Base-by-base conservation (phyloP, 179 eudicot species). In the Gypsophila paniculata region DNA sequence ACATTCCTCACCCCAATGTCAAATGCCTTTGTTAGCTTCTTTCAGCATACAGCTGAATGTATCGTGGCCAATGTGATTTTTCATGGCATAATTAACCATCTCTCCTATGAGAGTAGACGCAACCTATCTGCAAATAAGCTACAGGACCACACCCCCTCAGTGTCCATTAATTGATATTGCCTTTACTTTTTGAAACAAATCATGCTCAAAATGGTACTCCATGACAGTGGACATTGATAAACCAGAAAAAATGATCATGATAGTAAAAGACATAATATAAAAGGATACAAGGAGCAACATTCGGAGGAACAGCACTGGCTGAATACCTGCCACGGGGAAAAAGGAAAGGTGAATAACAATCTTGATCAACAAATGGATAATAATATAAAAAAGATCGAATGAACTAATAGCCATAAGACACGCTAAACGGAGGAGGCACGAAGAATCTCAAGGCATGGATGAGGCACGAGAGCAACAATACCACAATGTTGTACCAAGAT, bases 221-320 rank as follows among this genome's bases (percentile, higher is more conserved):
- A 32, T 23, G 34, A 65, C 29, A 42, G 19, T 32, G 53, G 32
- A 65, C 53, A 42, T 19, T 19, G 69, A 42, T 49, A 32, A 48
- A 54, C n/a, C 34, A 74, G 61, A 21, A 32, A 32, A 22, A 19
- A 34, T 29, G 1, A 42, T 42, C 9, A 46, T 10, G 9, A 42
- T 3, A 55, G 62, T 18, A 44, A 61, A 61, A 26, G 53, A 15
- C 69, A 29, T 52, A 81, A 82, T 75, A 79, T 17, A 70, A 36
- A 87, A 95, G 98, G 99, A 95, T 95, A 95, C 99, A 80, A 70
- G 97, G 96, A 76, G 84, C 89, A 44, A 92, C 58, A 72, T 82
- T 84, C 57, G 89, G 98, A 42, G 99, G 99, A 73, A 92, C 78
- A n/a, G 96, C 90, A 84, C 81, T 90, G 57, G 74, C 78, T 14